These are phyloP conservation scores for Steccherinum ochraceum DNA, from an alignment of 768 basidiomycete species.

Conservation along the genomic window DNA sequence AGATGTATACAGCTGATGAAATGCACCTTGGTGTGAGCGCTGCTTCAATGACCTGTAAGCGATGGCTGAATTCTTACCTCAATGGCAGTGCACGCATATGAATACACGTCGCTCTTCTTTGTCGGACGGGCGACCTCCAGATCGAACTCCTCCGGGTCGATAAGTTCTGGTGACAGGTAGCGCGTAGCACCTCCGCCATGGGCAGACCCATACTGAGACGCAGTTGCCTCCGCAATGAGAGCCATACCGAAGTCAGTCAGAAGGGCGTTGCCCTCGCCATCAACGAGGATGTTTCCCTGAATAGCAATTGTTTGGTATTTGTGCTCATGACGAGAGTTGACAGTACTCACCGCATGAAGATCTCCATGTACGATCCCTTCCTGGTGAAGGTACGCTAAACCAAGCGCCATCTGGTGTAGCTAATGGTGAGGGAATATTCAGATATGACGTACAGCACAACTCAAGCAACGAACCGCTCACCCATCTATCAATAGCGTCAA, in stretches of 20 bases:
- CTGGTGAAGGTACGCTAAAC: constrained; percentile 3
- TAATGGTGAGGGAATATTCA: too few relatives aligned
- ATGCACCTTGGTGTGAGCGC: too few relatives aligned
- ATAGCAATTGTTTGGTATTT: too few relatives aligned
- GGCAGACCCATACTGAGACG: not conserved
- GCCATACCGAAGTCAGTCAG: constrained; percentile 4
- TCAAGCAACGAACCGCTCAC: not conserved
- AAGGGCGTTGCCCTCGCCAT: not conserved
- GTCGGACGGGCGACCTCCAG: not conserved
- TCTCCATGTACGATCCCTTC: constrained; percentile 5
- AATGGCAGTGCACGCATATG: not conserved
- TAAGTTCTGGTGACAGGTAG: not conserved
- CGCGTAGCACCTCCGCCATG: not conserved
- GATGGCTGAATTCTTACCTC: not conserved
- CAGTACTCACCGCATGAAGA: constrained; percentile 1
- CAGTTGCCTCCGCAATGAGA: not conserved
- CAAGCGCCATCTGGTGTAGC: constrained; percentile 1
- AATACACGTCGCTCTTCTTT: not conserved
- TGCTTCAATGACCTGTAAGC: too few relatives aligned
- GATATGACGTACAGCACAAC: too few relatives aligned
- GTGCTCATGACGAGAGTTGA: not conserved
- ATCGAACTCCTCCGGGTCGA: not conserved
- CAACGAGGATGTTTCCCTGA: constrained; percentile 5
- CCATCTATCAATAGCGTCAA: not conserved
- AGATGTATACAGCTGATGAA: not conserved